Evolutionary conservation across 2,329 filamentous ascomycete species (phyloP).

Genomic region (Camillea tinctor): DNA sequence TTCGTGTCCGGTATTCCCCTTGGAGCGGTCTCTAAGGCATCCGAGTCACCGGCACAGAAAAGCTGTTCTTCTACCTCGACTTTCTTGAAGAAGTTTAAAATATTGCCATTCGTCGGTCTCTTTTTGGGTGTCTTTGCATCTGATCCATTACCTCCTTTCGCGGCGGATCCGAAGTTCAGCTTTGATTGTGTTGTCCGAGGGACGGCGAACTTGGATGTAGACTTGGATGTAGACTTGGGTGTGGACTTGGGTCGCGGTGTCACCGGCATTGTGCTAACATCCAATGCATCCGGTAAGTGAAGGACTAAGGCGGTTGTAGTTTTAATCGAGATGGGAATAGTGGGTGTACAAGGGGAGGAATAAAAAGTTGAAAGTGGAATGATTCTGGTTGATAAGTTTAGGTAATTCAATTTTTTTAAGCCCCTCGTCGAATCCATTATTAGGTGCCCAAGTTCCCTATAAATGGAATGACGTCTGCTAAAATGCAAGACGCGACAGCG

Average conservation of each 20-base stretch:
- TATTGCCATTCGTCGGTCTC: conserved; percentile 58
- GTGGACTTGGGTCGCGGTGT: conserved; percentile 5
- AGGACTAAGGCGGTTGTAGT: not conserved
- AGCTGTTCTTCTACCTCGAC: conserved; percentile 59
- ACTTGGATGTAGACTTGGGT: conserved; percentile 16
- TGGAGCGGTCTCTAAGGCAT: conserved; percentile 28
- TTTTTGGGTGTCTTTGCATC: conserved; percentile 27
- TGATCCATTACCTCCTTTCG: conserved; percentile 12
- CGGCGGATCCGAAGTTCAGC: conserved; percentile 27
- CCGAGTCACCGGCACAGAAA: conserved; percentile 43
- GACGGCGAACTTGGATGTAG: conserved; percentile 18
- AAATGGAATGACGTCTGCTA: conserved; percentile 21
- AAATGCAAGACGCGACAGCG: conserved; percentile 24
- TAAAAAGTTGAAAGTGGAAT: not conserved
- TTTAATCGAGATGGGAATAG: not conserved
- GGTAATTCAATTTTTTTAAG: conserved; percentile 15
- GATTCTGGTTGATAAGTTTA: not conserved
- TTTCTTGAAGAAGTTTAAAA: conserved; percentile 75
- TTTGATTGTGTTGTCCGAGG: conserved; percentile 28
- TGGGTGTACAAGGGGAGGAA: not conserved
- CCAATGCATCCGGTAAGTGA: not conserved
- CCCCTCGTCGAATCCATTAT: conserved; percentile 23
- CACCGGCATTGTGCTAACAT: conserved; percentile 15
- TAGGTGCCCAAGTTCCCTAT: too few species aligned
- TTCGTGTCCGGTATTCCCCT: conserved; percentile 17